A percentile compares a stretch with the other conserved stretches of the same genome.
These are phyloP conservation scores for Striga asiatica DNA, from an alignment of 257 asterid genomes.

Conservation along the genomic window DNA sequence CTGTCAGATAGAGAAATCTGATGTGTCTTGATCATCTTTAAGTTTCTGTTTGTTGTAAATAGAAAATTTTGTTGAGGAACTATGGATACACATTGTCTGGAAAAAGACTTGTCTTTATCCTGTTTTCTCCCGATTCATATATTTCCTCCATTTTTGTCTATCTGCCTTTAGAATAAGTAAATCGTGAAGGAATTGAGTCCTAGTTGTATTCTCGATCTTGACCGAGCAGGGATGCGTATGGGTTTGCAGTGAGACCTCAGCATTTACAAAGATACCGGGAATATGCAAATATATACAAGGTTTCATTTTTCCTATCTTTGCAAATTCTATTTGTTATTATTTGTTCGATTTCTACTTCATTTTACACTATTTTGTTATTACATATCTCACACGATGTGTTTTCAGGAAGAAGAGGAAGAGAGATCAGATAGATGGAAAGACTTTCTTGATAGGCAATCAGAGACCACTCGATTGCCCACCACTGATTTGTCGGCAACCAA, in stretches of 20 bases:
- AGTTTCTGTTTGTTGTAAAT: too few relatives aligned
- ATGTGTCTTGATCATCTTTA: too few relatives aligned
- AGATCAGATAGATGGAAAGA: constrained; percentile 93
- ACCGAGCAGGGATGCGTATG: constrained; percentile 87
- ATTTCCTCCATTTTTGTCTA: background rate
- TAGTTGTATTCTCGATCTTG: constrained; percentile 13
- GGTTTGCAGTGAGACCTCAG: constrained; percentile 96
- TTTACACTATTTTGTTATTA: background rate
- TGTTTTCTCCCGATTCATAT: background rate
- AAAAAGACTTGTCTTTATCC: background rate
- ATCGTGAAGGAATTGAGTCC: constrained; percentile 4
- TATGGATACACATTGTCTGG: too few relatives aligned
- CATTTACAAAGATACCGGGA: constrained; percentile 88
- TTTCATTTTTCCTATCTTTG: constrained; percentile 17
- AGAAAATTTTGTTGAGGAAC: too few relatives aligned
- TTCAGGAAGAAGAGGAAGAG: constrained; percentile 98
- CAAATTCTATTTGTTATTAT: background rate
- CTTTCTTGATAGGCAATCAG: constrained; percentile 66
- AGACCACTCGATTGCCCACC: constrained; percentile 30
- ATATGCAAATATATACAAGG: constrained; percentile 92
- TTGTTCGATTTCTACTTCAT: background rate
- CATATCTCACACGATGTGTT: background rate
- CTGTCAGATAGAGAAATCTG: too few relatives aligned
- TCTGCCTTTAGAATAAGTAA: background rate
- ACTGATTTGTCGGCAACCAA: constrained; percentile 27